Percentiles rank a stretch among this genome's conserved stretches.
Conservation (phyloP, 352 stramenopile species). For the Achlya hypogyna region DNA sequence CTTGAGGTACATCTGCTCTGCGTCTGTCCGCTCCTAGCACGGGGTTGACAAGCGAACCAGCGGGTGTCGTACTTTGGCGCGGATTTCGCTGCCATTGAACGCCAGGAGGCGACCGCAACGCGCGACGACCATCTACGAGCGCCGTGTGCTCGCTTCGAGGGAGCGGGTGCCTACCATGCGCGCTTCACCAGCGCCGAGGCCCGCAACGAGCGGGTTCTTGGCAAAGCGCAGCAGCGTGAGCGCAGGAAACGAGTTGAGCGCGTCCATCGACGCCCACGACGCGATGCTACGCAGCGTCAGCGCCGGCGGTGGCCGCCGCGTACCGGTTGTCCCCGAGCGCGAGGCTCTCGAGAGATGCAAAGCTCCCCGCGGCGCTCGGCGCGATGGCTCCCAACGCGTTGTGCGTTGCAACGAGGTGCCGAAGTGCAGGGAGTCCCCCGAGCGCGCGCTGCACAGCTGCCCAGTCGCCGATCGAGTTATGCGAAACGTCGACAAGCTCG, state of each 20-base stretch:
- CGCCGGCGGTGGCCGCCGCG: too few species aligned
- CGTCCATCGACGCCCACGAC: slow-evolving; percentile 67
- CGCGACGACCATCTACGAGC: slow-evolving; percentile 42
- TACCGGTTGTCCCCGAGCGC: slow-evolving; percentile 51
- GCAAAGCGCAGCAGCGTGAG: slow-evolving; percentile 59
- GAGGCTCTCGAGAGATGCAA: slow-evolving; percentile 43
- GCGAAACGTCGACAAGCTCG: slow-evolving; percentile 48
- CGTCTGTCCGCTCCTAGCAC: slow-evolving; percentile 44
- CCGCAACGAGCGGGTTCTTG: slow-evolving; percentile 50
- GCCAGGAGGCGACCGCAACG: slow-evolving; percentile 36
- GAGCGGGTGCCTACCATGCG: slow-evolving; percentile 30
- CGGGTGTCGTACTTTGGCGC: slow-evolving; percentile 23
- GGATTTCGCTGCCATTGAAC: slow-evolving; percentile 61
- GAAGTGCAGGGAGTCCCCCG: slow-evolving; percentile 37
- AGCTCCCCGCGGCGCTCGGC: not conserved
- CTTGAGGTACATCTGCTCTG: slow-evolving; percentile 76
- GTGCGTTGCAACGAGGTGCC: slow-evolving; percentile 51
- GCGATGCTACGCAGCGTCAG: slow-evolving; percentile 27
- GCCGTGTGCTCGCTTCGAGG: not conserved
- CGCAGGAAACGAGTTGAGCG: slow-evolving; percentile 44
- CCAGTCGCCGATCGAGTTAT: slow-evolving; percentile 53
- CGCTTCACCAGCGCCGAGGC: slow-evolving; percentile 55
- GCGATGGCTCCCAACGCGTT: slow-evolving; percentile 51
- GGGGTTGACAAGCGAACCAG: not conserved
- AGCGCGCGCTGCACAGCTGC: slow-evolving; percentile 29